phyloP scores from a whole-genome alignment of 2,329 filamentous ascomycete species.

The Fusarium subtropicale region DNA sequence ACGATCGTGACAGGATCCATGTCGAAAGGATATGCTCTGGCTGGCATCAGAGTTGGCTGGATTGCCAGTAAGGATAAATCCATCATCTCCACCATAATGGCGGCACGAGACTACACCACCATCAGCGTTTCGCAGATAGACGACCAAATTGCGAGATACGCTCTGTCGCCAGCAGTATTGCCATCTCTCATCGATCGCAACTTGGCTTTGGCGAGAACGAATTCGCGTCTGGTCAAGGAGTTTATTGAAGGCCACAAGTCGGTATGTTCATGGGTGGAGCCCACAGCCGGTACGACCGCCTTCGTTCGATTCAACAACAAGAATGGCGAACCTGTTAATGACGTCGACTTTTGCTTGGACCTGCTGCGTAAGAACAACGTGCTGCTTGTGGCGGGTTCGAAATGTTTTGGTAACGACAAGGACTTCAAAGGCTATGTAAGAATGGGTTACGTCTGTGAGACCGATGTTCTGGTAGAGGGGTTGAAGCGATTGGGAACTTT shows the following conservation, averaged over 20 bases:
- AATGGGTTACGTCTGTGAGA: constrained; percentile 80
- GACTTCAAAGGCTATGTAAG: constrained; percentile 82
- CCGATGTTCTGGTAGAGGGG: constrained; percentile 74
- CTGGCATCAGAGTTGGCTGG: constrained; percentile 87
- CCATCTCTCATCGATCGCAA: constrained; percentile 65
- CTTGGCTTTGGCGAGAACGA: constrained; percentile 71
- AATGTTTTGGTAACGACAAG: constrained; percentile 74
- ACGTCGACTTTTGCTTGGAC: constrained; percentile 76
- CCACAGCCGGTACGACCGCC: constrained; percentile 82
- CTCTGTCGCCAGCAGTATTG: constrained; percentile 66
- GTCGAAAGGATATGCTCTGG: constrained; percentile 86
- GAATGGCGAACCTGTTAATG: constrained; percentile 72
- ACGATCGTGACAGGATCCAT: constrained; percentile 81
- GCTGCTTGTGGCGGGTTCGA: constrained; percentile 78
- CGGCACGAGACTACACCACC: constrained; percentile 82
- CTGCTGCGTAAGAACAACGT: constrained; percentile 77
- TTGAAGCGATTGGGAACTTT: constrained; percentile 63
- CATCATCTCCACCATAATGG: constrained; percentile 72
- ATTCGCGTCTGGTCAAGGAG: constrained; percentile 72
- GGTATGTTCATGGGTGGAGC: constrained; percentile 77
- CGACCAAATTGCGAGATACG: constrained; percentile 81
- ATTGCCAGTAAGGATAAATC: constrained; percentile 73
- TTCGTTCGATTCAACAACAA: constrained; percentile 76
- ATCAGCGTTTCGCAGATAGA: constrained; percentile 88
- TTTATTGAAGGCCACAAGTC: constrained; percentile 75